phyloP scores from a whole-genome alignment of 352 stramenopile species.

The Phytopythium vexans region DNA sequence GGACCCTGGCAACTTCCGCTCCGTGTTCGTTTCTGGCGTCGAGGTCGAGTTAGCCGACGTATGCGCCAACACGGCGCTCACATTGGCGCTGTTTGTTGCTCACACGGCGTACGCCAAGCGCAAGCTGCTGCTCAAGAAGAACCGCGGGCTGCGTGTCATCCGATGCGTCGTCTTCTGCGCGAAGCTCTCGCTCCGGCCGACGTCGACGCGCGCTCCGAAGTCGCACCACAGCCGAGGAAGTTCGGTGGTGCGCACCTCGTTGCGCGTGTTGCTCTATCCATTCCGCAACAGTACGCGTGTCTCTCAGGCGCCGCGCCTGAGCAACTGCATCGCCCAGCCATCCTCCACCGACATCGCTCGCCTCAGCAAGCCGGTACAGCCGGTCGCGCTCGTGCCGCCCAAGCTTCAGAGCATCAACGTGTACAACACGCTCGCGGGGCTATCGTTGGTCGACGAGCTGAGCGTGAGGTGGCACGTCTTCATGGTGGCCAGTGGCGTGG shows the following conservation, averaged over 20 bases:
- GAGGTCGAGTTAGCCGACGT: slow-evolving; percentile 25
- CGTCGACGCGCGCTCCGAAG: neutral
- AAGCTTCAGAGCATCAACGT: no score
- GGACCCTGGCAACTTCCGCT: slow-evolving; percentile 10
- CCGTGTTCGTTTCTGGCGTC: slow-evolving; percentile 17
- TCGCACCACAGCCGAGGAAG: neutral
- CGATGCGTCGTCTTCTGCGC: slow-evolving; percentile 29
- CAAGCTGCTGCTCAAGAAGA: slow-evolving; percentile 20
- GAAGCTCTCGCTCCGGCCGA: slow-evolving; percentile 20
- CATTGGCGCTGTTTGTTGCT: slow-evolving; percentile 30
- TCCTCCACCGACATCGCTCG: no score
- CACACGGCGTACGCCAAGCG: slow-evolving; percentile 26
- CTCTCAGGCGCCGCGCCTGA: no score
- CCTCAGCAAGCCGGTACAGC: no score
- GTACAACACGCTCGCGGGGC: no score
- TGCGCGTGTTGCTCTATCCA: neutral
- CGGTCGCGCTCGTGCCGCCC: no score
- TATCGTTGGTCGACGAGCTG: neutral
- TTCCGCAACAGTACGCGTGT: no score
- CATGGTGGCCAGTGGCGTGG: neutral
- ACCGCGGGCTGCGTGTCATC: slow-evolving; percentile 22
- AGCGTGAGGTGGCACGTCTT: no score
- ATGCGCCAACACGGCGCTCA: slow-evolving; percentile 33
- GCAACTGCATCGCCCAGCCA: no score
- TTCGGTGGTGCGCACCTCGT: slow-evolving; percentile 4